Evolutionary conservation across 768 basidiomycete species (phyloP).

Genomic region (Termitomyces sp.): DNA sequence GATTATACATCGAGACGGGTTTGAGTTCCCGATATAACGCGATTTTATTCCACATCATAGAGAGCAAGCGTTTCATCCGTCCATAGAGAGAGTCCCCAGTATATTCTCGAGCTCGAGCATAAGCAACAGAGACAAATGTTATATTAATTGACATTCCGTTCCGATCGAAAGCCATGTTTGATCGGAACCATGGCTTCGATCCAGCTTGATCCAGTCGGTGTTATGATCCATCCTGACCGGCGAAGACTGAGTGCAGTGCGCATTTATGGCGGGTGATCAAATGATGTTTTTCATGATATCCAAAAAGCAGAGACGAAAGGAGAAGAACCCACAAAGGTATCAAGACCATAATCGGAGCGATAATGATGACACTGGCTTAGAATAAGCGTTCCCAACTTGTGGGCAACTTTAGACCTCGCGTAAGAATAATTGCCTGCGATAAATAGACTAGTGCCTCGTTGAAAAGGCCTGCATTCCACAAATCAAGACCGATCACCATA

Average conservation of each 20-base stretch:
- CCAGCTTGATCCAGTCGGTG: not conserved
- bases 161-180: not conserved
- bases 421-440: not conserved
- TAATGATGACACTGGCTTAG: not conserved
- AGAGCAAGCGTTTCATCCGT: not conserved
- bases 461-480: not conserved
- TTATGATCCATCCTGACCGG: not conserved
- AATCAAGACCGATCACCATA: not conserved
- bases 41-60: not conserved
- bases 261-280: not conserved
- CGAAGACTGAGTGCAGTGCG: not conserved
- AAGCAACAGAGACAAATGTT: not conserved
- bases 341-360: not conserved
- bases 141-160: not conserved
- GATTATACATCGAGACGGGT: slow-evolving; percentile 6
- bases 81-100: not conserved
- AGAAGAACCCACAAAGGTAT: not conserved
- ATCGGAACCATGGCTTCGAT: not conserved
- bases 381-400: not conserved
- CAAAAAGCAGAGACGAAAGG: not conserved
- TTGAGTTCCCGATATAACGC: not conserved
- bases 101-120: not conserved
- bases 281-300: not conserved
- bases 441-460: not conserved
- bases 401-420: not conserved